Conservation (phyloP, 2,329 filamentous ascomycete species). For the Alternaria sp. region DNA sequence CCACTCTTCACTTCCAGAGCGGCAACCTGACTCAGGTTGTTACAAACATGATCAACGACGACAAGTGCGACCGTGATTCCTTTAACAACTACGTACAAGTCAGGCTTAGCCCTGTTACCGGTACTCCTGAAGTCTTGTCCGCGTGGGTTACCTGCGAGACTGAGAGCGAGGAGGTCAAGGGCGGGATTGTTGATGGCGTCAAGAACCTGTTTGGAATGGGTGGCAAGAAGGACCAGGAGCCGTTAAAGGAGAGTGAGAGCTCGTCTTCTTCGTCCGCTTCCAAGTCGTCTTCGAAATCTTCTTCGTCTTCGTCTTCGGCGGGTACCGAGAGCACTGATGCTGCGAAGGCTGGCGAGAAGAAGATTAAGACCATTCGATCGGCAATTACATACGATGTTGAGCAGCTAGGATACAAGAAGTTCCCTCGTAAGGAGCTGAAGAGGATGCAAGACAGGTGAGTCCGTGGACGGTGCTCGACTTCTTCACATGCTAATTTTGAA, state of each 20-base stretch:
- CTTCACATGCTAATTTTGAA: constrained; percentile 21
- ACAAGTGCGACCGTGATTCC: constrained; percentile 78
- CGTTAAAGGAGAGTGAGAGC: constrained; percentile 65
- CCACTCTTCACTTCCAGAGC: constrained; percentile 74
- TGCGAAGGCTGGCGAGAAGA: constrained; percentile 57
- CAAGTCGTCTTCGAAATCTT: constrained; percentile 56
- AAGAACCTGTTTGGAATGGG: constrained; percentile 97
- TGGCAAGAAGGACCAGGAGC: constrained; percentile 83
- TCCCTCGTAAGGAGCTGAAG: constrained; percentile 67
- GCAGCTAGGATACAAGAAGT: constrained; percentile 61
- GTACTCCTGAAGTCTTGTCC: constrained; percentile 79
- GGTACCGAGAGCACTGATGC: constrained; percentile 59
- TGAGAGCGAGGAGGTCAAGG: constrained; percentile 74
- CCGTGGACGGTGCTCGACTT: neutral
- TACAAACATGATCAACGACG: constrained; percentile 78
- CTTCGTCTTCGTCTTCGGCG: constrained; percentile 55
- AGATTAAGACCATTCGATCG: constrained; percentile 63
- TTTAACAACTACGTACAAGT: constrained; percentile 83
- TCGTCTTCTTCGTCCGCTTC: constrained; percentile 53
- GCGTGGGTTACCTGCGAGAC: constrained; percentile 87
- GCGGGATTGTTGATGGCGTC: constrained; percentile 87
- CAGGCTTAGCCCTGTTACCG: constrained; percentile 75
- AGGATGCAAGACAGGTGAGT: constrained; percentile 67
- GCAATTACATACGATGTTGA: constrained; percentile 58
- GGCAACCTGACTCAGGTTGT: constrained; percentile 87